These are phyloP conservation scores for Endocalyx cinctus DNA, from an alignment of 2,329 filamentous ascomycete species.

Conservation along the genomic window DNA sequence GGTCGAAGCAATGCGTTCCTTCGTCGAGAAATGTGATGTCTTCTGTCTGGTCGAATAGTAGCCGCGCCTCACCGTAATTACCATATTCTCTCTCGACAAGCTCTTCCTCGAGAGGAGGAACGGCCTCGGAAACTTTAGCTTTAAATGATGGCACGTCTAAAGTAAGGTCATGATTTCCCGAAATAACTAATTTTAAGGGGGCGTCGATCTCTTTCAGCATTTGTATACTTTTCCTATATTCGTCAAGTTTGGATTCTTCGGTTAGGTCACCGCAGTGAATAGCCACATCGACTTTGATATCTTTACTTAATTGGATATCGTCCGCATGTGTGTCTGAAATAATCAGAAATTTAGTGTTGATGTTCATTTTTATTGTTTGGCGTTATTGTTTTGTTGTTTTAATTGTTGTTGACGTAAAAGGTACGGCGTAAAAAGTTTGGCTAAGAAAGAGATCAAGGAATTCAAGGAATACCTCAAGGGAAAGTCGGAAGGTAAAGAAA, in stretches of 20 bases:
- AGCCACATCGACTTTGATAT: slow-evolving; percentile 39
- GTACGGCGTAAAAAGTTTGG: too few species aligned
- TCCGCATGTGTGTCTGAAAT: slow-evolving; percentile 45
- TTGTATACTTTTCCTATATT: slow-evolving; percentile 32
- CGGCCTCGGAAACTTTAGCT: slow-evolving; percentile 21
- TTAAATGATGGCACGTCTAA: slow-evolving; percentile 32
- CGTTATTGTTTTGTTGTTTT: too few species aligned
- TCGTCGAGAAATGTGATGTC: slow-evolving; percentile 46
- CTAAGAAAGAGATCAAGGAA: too few species aligned
- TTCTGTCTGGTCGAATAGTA: slow-evolving; percentile 34
- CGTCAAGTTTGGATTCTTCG: slow-evolving; percentile 34
- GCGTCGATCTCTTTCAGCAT: slow-evolving; percentile 36
- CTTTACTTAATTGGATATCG: slow-evolving; percentile 42
- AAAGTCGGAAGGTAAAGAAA: too few species aligned
- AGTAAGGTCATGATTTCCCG: slow-evolving; percentile 49
- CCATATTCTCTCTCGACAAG: slow-evolving; percentile 32
- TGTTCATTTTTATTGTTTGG: slow-evolving; percentile 7
- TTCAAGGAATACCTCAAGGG: too few species aligned
- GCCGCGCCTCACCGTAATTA: slow-evolving; percentile 28
- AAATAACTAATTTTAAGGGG: slow-evolving; percentile 43
- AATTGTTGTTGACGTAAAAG: too few species aligned
- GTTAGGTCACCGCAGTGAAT: slow-evolving; percentile 50
- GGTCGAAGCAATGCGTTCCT: slow-evolving; percentile 41
- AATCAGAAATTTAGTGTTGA: slow-evolving; percentile 38
- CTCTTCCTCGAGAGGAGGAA: slow-evolving; percentile 8